Percentiles rank a stretch among this genome's conserved stretches.
phyloP scores from a whole-genome alignment of 2,329 filamentous ascomycete species.

The Septoria petroselini region DNA sequence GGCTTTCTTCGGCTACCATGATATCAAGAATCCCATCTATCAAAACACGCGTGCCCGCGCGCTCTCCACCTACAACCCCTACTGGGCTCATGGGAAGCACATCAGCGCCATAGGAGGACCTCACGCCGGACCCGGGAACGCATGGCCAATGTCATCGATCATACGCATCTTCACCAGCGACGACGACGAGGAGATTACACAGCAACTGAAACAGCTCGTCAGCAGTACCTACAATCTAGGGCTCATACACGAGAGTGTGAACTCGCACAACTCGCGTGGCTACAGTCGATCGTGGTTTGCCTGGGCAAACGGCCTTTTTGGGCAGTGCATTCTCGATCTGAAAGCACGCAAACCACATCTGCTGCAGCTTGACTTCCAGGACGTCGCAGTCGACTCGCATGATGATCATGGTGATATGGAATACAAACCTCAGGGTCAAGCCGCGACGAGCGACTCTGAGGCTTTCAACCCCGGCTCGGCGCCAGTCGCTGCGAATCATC shows the following conservation, averaged over 20 bases:
- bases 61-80: conserved; percentile 45
- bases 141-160: conserved; percentile 44
- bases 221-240: conserved; percentile 46
- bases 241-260: conserved; percentile 50
- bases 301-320: conserved; percentile 43
- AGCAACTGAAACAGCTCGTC: conserved; percentile 44
- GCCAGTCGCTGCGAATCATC: neutral
- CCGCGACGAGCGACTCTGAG: neutral
- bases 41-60: conserved; percentile 44
- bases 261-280: conserved; percentile 42
- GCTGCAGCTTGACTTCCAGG: conserved; percentile 14
- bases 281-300: conserved; percentile 50
- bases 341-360: conserved; percentile 22
- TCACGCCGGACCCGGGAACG: conserved; percentile 42
- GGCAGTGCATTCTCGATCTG: conserved; percentile 24
- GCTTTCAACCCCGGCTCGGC: neutral
- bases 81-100: conserved; percentile 48
- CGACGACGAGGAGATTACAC: conserved; percentile 45
- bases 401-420: conserved; percentile 16
- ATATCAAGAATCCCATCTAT: conserved; percentile 40
- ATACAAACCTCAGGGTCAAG: conserved; percentile 9
- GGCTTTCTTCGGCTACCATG: conserved; percentile 19
- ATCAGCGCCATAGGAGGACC: conserved; percentile 49
- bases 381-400: conserved; percentile 1
- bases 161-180: conserved; percentile 48